phyloP scores from a whole-genome alignment of 495 filamentous ascomycete genomes.

The Trichoderma orchidacearum region DNA sequence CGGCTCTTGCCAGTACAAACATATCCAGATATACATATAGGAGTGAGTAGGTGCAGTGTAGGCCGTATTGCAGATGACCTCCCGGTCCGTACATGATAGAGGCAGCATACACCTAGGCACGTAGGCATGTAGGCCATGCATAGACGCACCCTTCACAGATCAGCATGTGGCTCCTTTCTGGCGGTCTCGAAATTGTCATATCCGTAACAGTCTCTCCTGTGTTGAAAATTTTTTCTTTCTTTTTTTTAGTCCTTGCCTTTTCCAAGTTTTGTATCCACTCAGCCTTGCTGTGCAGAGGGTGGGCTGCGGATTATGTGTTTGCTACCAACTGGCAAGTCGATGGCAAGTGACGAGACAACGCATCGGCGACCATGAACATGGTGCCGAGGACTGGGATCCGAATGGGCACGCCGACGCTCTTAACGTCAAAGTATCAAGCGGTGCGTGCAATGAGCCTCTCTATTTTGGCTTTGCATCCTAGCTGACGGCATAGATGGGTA shows the following conservation, averaged over 20 bases:
- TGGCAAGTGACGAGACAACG: neutral
- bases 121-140: no score
- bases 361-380: neutral
- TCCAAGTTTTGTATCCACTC: neutral
- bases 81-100: neutral
- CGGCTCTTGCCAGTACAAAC: neutral
- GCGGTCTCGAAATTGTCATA: neutral
- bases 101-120: neutral
- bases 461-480: neutral
- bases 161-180: neutral
- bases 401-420: neutral
- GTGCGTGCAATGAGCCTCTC: no score
- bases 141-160: neutral
- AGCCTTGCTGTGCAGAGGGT: neutral
- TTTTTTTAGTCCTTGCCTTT: neutral
- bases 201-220: neutral
- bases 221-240: neutral
- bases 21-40: neutral
- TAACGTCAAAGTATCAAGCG: no score
- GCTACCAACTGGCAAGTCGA: neutral
- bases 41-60: neutral
- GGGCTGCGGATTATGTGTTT: neutral
- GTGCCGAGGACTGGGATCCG: neutral
- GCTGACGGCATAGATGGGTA: neutral
- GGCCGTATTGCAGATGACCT: neutral